Base-by-base conservation (phyloP, 768 basidiomycete genomes). In the Rhodosporidiobolus sp. region DNA sequence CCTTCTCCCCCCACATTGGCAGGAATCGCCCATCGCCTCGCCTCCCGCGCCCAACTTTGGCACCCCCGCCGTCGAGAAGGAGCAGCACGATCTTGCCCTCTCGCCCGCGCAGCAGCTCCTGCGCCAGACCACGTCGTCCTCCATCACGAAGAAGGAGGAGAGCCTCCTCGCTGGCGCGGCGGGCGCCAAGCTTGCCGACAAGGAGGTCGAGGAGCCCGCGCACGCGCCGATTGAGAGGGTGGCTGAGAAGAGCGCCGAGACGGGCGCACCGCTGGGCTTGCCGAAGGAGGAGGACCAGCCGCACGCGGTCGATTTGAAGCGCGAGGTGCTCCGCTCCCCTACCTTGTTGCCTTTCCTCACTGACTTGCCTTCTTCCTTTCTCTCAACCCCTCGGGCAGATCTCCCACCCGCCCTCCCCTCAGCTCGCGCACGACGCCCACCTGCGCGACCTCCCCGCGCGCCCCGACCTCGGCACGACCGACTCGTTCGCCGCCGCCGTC, bases 41-140 rank as follows among this genome's bases (percentile, higher is more conserved):
- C 4, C 49, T 19, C 19, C 48, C 20, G 38, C 54, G 3, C 65
- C 70, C 28, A 55, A 65, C 34, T 72, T 63, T 19, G 70, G 70
- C 53, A 67, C 71, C 28, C 66, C 66, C 43, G 64, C 59, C 20
- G 38, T 72, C 63, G 66, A 72, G 32, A 67, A 72, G 56, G 66
- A 66, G 53, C 66, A 55, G n/a, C 55, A 65, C 50, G 55, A n/a
- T 0, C 71, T 72, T 57, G 62, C 62, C 19, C 7, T 17, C 30
- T 72, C 71, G 17, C 71, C 71, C n/a, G 71, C 71, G 11, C 71
- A 72, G 55, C 70, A 63, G n/a, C 56, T 72, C 30, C 65, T 72
- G 61, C 65, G 70, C 19, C 48, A 61, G 24, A 49, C 28, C 43
- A 34, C 43, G 6, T 28, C 35, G 35, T n/a, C 34, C 24, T 46